Percentiles rank a stretch among this genome's conserved stretches.
Evolutionary conservation across 257 asterid species (phyloP).

Genomic region (Solanum chilense): DNA sequence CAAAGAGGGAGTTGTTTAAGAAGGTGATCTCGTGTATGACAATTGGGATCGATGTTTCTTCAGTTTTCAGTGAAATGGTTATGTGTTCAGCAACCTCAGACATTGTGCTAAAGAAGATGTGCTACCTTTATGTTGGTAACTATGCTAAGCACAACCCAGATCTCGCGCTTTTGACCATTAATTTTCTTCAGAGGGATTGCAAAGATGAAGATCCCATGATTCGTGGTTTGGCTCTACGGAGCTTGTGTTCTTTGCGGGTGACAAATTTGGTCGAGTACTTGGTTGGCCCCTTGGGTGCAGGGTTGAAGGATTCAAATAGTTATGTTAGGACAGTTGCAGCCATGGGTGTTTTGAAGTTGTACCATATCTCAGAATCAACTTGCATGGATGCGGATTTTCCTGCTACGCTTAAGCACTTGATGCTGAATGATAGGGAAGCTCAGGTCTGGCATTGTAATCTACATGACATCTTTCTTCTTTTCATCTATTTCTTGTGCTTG

Average conservation of each 20-base stretch:
- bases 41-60: conserved; percentile 87
- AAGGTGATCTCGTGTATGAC: conserved; percentile 98
- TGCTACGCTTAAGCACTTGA: conserved; percentile 65
- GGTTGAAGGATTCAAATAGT: conserved; percentile 84
- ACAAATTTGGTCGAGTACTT: conserved; percentile 93
- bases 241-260: conserved; percentile 95
- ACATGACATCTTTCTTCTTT: not conserved
- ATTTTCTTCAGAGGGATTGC: conserved; percentile 95
- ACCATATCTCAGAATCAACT: conserved; percentile 75
- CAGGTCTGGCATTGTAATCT: conserved; percentile 38
- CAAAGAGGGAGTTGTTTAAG: conserved; percentile 88
- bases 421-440: conserved; percentile 92
- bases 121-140: conserved; percentile 90
- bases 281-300: conserved; percentile 86
- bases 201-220: conserved; percentile 99
- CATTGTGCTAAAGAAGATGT: conserved; percentile 95
- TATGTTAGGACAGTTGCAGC: conserved; percentile 89
- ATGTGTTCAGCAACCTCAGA: conserved; percentile 99
- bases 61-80: conserved; percentile 97
- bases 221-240: conserved; percentile 95
- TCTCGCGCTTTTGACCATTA: conserved; percentile 88
- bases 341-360: conserved; percentile 82
- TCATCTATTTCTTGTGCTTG: not conserved
- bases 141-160: conserved; percentile 95
- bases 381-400: conserved; percentile 97